A percentile compares a stretch with the other conserved stretches of the same genome.
Evolutionary conservation across 805 yeast species (phyloP).

Genomic region (Lipomyces spencermartinsiae): DNA sequence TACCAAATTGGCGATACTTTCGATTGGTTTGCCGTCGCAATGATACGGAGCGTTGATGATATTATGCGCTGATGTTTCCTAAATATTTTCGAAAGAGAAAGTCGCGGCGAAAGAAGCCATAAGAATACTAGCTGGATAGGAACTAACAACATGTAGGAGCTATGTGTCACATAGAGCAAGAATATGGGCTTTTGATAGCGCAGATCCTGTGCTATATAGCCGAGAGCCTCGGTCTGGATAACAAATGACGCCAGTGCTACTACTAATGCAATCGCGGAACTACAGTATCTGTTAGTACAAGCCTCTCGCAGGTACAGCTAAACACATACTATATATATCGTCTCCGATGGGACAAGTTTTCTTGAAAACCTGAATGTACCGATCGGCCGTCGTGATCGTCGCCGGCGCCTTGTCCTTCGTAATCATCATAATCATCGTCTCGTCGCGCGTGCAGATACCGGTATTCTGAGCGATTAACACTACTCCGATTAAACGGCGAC

Average conservation of each 20-base stretch:
- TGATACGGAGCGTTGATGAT: conserved; percentile 40
- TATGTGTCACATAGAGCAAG: conserved; percentile 65
- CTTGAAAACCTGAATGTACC: conserved; percentile 16
- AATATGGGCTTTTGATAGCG: conserved; percentile 74
- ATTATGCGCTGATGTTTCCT: conserved; percentile 34
- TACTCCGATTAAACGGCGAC: conserved; percentile 29
- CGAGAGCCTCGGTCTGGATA: conserved; percentile 78
- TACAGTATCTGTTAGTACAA: conserved; percentile 1
- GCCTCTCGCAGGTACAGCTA: background rate
- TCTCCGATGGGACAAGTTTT: conserved; percentile 21
- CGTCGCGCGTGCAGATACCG: conserved; percentile 31
- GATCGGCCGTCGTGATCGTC: conserved; percentile 17
- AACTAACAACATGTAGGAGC: conserved; percentile 77
- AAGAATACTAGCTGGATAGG: conserved; percentile 65
- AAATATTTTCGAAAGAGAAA: conserved; percentile 35
- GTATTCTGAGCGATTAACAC: conserved; percentile 34
- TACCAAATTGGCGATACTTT: conserved; percentile 54
- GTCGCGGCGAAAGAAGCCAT: conserved; percentile 48
- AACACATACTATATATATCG: conserved; percentile 37
- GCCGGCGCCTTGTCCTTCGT: background rate
- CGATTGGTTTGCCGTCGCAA: conserved; percentile 29
- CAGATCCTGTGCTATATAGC: conserved; percentile 62
- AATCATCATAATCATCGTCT: conserved; percentile 22
- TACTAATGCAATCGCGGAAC: conserved; percentile 54
- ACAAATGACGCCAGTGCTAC: conserved; percentile 68